phyloP scores from a whole-genome alignment of 805 yeast genomes.

The Zygosaccharomyces gambellarensis region DNA sequence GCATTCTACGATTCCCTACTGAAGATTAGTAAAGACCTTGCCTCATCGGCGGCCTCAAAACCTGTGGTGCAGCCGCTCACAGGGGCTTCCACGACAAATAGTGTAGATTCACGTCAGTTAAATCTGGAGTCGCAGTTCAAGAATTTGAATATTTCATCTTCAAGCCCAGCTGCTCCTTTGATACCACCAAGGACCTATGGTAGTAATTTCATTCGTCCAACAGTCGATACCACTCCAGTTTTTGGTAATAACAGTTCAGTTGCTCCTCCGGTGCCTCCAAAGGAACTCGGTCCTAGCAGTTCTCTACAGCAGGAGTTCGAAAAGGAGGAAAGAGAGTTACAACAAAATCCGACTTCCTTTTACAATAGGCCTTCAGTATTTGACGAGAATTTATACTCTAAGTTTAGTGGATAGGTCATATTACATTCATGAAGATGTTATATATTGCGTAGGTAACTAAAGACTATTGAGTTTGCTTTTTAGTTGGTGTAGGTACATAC shows the following conservation, averaged over 20 bases:
- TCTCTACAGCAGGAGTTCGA: slow-evolving; percentile 10
- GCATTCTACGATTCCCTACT: slow-evolving; percentile 53
- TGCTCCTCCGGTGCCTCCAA: slow-evolving; percentile 24
- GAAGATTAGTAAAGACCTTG: slow-evolving; percentile 27
- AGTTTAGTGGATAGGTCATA: slow-evolving; percentile 21
- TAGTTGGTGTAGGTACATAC: slow-evolving; percentile 21
- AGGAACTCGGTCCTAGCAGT: slow-evolving; percentile 4
- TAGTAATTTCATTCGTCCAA: neutral
- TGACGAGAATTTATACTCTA: slow-evolving; percentile 44
- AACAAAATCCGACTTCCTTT: slow-evolving; percentile 38
- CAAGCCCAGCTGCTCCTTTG: slow-evolving; percentile 15
- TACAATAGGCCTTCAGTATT: slow-evolving; percentile 49
- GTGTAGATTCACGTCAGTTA: neutral
- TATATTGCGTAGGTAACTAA: neutral
- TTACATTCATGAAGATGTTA: neutral
- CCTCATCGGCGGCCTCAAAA: slow-evolving; percentile 8
- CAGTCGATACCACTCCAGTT: neutral
- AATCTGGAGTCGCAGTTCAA: slow-evolving; percentile 3
- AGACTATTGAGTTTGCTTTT: neutral
- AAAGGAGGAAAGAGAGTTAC: slow-evolving; percentile 23
- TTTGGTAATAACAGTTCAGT: neutral
- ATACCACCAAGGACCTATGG: slow-evolving; percentile 9
- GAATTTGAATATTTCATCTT: slow-evolving; percentile 1
- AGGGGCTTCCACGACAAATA: slow-evolving; percentile 5
- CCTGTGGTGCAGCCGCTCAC: slow-evolving; percentile 1